Evolutionary conservation across 495 filamentous ascomycete genomes (phyloP).

Genomic region (Lasiosphaeria ovina): DNA sequence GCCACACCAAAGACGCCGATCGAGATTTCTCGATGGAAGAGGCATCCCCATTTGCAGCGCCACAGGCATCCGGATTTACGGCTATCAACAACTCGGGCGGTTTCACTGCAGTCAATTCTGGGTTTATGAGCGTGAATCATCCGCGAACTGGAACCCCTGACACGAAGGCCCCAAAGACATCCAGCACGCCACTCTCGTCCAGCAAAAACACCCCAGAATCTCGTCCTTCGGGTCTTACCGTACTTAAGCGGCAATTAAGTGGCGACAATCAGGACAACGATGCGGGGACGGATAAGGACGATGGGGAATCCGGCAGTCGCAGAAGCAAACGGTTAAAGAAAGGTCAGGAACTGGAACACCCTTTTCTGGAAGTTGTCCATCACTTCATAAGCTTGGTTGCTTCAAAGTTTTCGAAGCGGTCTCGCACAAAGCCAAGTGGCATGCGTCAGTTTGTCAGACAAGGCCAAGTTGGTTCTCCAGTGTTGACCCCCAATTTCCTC

Average conservation of each 20-base stretch:
- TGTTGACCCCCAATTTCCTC: constrained; percentile 3
- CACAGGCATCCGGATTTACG: constrained; percentile 66
- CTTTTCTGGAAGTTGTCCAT: not conserved
- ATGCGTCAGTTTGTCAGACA: not conserved
- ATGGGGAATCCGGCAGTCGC: constrained; percentile 71
- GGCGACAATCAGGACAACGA: constrained; percentile 66
- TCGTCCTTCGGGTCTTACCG: constrained; percentile 50
- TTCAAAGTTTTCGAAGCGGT: not conserved
- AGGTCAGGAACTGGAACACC: constrained; percentile 53
- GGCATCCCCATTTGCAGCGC: constrained; percentile 44
- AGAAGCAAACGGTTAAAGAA: constrained; percentile 93
- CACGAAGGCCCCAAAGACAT: constrained; percentile 38
- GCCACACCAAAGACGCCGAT: constrained; percentile 44
- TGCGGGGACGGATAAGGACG: constrained; percentile 59
- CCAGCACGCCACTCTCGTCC: constrained; percentile 49
- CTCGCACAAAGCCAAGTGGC: constrained; percentile 2
- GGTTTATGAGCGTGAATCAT: constrained; percentile 78
- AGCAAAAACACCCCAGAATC: constrained; percentile 61
- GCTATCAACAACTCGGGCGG: constrained; percentile 55
- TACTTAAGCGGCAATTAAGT: constrained; percentile 80
- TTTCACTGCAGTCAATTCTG: constrained; percentile 50
- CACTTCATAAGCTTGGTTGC: not conserved
- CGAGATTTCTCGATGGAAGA: constrained; percentile 56
- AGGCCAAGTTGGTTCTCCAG: not conserved
- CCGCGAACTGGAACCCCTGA: constrained; percentile 35